Base-by-base conservation (phyloP, 306 rosid genomes). In the Cucumis hystrix region DNA sequence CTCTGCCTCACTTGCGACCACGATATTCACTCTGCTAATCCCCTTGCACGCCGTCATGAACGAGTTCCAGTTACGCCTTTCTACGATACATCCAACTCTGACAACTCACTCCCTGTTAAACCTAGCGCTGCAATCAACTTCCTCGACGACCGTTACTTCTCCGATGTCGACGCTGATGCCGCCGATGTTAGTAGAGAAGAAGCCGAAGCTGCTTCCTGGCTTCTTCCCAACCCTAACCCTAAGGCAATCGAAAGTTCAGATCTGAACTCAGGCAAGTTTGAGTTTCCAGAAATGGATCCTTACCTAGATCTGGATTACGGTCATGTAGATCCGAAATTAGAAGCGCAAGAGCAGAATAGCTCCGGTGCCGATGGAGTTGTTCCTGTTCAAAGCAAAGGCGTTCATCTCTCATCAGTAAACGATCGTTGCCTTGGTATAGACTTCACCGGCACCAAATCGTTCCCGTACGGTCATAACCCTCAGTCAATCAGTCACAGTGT, bases 121-220 rank as follows among this genome's bases (percentile, higher is more conserved):
- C 60, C 63, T 15, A 15, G 15, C 10, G 64, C 78, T 14, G 78
- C 71, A 3, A 80, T 79, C n/a, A 85, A 85, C 80, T 78, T 86
- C 78, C 87, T 86, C 41, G 84, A 88, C 23, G 87, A 84, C 18
- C 86, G 88, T 62, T 88, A 76, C 85, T 80, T 87, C 81, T 80
- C 97, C 37, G 91, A 88, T 47, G 92, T 78, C 4, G 91, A 83
- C 2, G 86, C 59, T 1, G 85, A 83, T 5, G 86, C 82, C 8
- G 96, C 80, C 10, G 96, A 87, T 64, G 94, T 84, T 40, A 85
- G 94, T 80, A 84, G 86, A 65, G 98, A 95, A 72, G 99, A 90
- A 73, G 97, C 96, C 0, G 97, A 95, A 79, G 97, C 97, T 0
- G 97, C 99, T 47, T 92, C 97, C 1, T 95, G 99, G 99, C 82